Evolutionary conservation across 352 stramenopile species (phyloP), one percentile per base, ranked within the genome.

Genomic region (Phytopythium kandeliae): DNA sequence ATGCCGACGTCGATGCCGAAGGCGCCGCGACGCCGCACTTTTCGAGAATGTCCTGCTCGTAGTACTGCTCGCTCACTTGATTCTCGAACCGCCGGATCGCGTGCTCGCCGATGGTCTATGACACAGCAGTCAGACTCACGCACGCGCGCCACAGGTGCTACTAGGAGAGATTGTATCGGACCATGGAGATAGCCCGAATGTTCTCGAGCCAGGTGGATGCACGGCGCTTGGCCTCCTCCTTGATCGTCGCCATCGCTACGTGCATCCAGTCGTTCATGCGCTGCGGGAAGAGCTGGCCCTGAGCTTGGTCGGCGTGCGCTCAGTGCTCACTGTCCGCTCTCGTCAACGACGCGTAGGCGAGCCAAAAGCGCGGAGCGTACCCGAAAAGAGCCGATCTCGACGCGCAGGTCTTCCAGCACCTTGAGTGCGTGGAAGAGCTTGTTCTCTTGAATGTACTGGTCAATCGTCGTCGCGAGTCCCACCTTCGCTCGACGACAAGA

Each of bases 181-280:
- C 77, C 60, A 78, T 60, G 0, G 80, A 85, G 2, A 63, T 62
- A 0, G 74, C 67, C 51, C 80, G 75, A 58, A 89, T 78, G 31
- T 89, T 77, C 54, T 88, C 77, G 4, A 91, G 63, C 80, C 80
- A 91, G 16, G 66, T 55, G 2, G 80, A 91, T 6, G 71, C 75
- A 8, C 53, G 69, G 22, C 71, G 68, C 51, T 83, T 91, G 2
- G 80, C 77, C 48, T 88, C 69, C 53, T 88, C 75, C 47, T 86
- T 88, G 38, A 91, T 85, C 8, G 73, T 84, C 36, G 71, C 63
- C 67, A 89, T 78, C 2, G 80, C 75, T 13, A 72, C 65, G 40
- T 85, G 71, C 66, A 89, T 88, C 80, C 80, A 91, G 47, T 85
- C 76, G 54, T 84, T 87, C 69, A 88, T 87, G 24, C 76, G 73